A percentile compares a stretch with the other conserved stretches of the same genome.
Conservation (phyloP, 1,284 basidiomycete genomes). For the Takashimella tepidaria region DNA sequence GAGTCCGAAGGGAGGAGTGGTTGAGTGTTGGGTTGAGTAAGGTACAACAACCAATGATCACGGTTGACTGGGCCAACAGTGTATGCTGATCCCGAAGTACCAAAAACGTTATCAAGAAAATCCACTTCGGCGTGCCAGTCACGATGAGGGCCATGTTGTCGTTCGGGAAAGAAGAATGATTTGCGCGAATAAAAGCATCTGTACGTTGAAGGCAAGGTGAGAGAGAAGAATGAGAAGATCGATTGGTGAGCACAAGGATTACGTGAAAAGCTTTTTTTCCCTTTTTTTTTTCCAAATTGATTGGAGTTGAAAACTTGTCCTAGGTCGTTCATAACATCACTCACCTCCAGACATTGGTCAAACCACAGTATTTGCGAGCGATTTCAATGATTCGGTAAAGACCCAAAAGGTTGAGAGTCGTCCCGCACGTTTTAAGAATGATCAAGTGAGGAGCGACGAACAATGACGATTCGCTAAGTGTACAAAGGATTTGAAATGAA, state of each 20-base stretch:
- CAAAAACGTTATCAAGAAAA: constrained; percentile 72
- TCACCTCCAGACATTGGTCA: constrained; percentile 68
- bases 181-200: constrained; percentile 93
- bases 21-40: constrained; percentile 60
- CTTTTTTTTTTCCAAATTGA: too few species aligned
- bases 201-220: not conserved
- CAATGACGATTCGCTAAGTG: constrained; percentile 96
- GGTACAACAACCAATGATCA: constrained; percentile 97
- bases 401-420: constrained; percentile 93
- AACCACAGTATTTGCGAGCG: constrained; percentile 68
- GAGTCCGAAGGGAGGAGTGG: constrained; percentile 28
- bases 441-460: constrained; percentile 94
- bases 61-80: constrained; percentile 97
- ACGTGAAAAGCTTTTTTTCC: too few species aligned
- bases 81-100: constrained; percentile 77
- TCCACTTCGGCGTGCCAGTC: constrained; percentile 93
- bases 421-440: constrained; percentile 98
- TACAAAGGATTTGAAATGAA: too few species aligned
- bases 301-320: too few species aligned
- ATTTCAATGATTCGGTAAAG: constrained; percentile 89
- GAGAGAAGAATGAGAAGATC: not conserved
- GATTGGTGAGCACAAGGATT: too few species aligned
- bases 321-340: too few species aligned
- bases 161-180: constrained; percentile 98
- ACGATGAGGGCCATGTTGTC: constrained; percentile 86